These are phyloP conservation scores for Chalaropsis thielavioides DNA, from an alignment of 2,329 filamentous ascomycete genomes.

Conservation along the genomic window DNA sequence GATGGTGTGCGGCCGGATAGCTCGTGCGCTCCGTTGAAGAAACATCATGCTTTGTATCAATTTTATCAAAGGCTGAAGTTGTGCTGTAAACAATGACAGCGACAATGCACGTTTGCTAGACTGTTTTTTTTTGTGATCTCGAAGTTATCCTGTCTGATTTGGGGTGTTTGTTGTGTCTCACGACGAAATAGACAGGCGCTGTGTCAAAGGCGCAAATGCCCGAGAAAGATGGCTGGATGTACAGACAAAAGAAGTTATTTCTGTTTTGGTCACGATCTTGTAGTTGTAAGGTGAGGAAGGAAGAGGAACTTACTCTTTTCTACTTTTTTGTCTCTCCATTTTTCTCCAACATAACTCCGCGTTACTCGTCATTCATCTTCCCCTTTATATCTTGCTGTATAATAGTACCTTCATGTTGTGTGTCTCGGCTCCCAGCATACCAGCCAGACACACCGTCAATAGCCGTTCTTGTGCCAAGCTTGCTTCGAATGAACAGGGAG, in stretches of 20 bases:
- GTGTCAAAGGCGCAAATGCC: neutral
- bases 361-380: neutral
- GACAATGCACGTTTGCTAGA: neutral
- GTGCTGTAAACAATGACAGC: neutral
- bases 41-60: conserved; percentile 32
- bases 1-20: conserved; percentile 25
- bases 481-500: neutral
- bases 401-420: neutral
- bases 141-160: neutral
- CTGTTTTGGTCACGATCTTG: neutral
- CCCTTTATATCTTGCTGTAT: neutral
- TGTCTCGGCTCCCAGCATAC: conserved; percentile 8
- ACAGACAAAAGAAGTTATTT: neutral
- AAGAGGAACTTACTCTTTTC: neutral
- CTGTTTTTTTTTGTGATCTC: neutral
- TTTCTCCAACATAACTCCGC: neutral
- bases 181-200: neutral
- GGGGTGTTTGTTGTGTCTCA: neutral
- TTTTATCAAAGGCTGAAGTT: neutral
- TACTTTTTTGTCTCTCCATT: neutral
- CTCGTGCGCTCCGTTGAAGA: conserved; percentile 37
- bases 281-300: neutral
- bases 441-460: conserved; percentile 5
- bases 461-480: conserved; percentile 3
- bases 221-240: neutral